Conservation (phyloP, 2,329 filamentous ascomycete genomes). For the Cladophialophora carrionii region DNA sequence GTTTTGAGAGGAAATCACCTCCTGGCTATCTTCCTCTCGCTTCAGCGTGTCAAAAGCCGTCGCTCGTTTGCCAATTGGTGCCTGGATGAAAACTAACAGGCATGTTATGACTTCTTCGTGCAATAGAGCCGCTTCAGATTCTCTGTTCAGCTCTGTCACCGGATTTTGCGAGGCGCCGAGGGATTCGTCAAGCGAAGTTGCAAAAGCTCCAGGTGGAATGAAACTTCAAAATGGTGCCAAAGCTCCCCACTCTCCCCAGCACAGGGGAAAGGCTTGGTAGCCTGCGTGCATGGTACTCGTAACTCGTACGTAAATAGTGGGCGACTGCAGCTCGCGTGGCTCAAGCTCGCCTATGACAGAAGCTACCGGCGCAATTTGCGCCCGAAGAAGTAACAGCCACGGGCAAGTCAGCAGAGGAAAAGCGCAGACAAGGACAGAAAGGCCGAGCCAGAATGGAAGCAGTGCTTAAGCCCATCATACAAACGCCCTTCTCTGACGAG, state of each 20-base stretch:
- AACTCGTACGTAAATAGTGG: background rate
- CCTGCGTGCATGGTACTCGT: background rate
- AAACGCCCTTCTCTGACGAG: background rate
- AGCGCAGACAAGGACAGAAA: background rate
- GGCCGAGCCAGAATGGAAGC: background rate
- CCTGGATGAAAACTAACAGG: background rate
- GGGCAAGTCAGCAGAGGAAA: background rate
- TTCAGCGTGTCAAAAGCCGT: background rate
- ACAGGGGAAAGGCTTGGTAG: conserved; percentile 5
- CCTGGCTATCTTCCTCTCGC: background rate
- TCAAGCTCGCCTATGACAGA: background rate
- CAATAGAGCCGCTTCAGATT: background rate
- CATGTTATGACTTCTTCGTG: background rate
- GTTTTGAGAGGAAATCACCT: background rate
- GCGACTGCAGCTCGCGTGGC: conserved; percentile 9
- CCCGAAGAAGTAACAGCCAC: background rate
- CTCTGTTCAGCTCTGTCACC: background rate
- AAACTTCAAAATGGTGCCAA: conserved; percentile 10
- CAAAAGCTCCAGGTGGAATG: conserved; percentile 3
- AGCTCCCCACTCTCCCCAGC: conserved; percentile 6
- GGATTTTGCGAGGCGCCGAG: conserved; percentile 10
- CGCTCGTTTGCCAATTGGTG: background rate
- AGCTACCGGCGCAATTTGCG: conserved; percentile 1
- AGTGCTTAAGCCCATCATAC: background rate
- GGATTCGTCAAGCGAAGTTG: conserved; percentile 23